Conservation (phyloP, 2,329 filamentous ascomycete genomes). For the Verticillium zaregamsianum region DNA sequence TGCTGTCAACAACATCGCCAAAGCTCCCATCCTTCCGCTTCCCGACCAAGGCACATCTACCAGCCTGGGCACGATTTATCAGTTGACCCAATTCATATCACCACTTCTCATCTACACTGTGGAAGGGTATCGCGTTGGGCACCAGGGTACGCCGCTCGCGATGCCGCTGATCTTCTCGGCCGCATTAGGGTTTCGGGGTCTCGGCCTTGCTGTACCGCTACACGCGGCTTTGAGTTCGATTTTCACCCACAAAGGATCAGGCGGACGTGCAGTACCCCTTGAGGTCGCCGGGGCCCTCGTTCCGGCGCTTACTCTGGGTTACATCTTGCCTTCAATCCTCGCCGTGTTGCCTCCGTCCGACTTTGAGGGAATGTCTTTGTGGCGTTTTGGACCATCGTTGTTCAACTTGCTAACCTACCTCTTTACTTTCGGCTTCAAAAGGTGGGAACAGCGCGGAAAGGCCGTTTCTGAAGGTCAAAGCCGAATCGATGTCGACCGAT, state of each 20-base stretch:
- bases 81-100: constrained; percentile 15
- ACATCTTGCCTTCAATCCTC: constrained; percentile 8
- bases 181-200: constrained; percentile 8
- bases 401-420: background rate
- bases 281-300: constrained; percentile 13
- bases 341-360: background rate
- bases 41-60: too few species aligned
- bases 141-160: constrained; percentile 8
- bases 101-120: constrained; percentile 18
- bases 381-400: constrained; percentile 8
- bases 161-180: constrained; percentile 11
- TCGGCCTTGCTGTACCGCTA: constrained; percentile 9
- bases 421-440: background rate
- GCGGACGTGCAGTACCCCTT: constrained; percentile 9
- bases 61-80: constrained; percentile 8
- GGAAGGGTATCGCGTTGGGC: constrained; percentile 17
- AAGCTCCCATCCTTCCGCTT: background rate
- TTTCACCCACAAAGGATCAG: constrained; percentile 1
- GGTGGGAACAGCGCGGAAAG: background rate
- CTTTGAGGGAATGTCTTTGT: constrained; percentile 4
- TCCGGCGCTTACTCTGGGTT: constrained; percentile 11
- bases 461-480: background rate
- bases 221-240: constrained; percentile 9
- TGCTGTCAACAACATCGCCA: background rate
- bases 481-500: background rate